A percentile compares a stretch with the other conserved stretches of the same genome.
Conservation (phyloP, 2,329 filamentous ascomycete genomes). For the Cladosporium sp. region DNA sequence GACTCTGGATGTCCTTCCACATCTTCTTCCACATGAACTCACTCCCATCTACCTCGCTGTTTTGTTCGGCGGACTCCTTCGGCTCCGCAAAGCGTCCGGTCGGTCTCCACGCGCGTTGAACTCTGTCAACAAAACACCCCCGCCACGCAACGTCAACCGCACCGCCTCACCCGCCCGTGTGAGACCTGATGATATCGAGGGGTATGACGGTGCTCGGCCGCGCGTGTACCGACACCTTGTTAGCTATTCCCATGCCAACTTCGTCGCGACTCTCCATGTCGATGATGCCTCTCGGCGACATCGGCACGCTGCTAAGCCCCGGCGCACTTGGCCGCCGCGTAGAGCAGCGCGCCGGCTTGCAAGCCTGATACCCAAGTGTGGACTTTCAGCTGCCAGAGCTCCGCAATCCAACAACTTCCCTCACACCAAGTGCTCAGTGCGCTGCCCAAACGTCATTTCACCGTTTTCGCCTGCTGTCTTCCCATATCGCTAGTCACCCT, state of each 20-base stretch:
- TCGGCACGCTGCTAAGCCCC: no score
- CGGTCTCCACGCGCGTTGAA: background rate
- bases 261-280: no score
- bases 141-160: background rate
- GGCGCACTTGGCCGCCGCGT: no score
- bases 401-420: background rate
- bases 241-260: no score
- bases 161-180: no score
- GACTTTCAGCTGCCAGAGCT: background rate
- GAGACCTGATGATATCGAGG: no score
- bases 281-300: no score
- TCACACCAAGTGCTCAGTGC: background rate
- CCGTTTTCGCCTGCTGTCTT: background rate
- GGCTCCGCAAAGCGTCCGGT: conserved; percentile 3
- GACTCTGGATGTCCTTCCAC: no score
- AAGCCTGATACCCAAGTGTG: no score
- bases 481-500: background rate
- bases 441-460: conserved; percentile 1
- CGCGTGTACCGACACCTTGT: no score
- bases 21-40: background rate
- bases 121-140: background rate
- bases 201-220: no score
- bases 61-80: background rate
- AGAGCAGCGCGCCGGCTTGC: no score
- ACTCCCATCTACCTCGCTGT: background rate